Conservation (phyloP, 176 grass and related monocot species). For the Triticum turgidum region DNA sequence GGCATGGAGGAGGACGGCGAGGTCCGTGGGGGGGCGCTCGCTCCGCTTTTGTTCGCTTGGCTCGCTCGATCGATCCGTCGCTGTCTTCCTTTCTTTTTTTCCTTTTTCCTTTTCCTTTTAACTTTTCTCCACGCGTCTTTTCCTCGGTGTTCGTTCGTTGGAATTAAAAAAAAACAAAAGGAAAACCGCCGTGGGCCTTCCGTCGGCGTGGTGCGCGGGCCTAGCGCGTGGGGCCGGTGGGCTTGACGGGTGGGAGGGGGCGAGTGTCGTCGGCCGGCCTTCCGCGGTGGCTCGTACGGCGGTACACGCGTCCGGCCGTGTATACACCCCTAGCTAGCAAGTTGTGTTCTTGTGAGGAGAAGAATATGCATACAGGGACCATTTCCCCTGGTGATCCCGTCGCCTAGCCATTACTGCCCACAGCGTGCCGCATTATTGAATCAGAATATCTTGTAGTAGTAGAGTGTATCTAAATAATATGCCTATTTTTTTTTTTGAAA, state of each 20-base stretch:
- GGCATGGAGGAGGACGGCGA: constrained; percentile 20
- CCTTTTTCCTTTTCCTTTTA: background rate
- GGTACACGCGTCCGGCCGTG: background rate
- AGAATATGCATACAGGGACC: background rate
- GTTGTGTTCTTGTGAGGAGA: too few relatives aligned
- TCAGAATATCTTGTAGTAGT: too few relatives aligned
- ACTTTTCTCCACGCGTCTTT: background rate
- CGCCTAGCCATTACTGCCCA: background rate
- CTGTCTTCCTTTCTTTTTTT: background rate
- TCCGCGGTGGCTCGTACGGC: too few relatives aligned
- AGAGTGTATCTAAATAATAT: too few relatives aligned
- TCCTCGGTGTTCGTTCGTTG: background rate
- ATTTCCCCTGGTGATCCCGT: background rate
- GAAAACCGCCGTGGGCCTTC: background rate
- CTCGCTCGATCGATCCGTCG: background rate
- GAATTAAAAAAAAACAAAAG: too few relatives aligned
- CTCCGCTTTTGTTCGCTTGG: constrained; percentile 13
- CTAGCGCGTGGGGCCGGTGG: background rate
- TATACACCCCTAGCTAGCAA: too few relatives aligned
- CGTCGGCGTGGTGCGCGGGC: background rate
- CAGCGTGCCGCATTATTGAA: background rate
- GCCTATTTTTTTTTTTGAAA: too few relatives aligned
- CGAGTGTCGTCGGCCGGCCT: too few relatives aligned
- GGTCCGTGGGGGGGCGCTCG: background rate
- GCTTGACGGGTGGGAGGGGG: too few relatives aligned